Base-by-base conservation (phyloP, 1,284 basidiomycete species). In the Bondarzewia mesenterica region DNA sequence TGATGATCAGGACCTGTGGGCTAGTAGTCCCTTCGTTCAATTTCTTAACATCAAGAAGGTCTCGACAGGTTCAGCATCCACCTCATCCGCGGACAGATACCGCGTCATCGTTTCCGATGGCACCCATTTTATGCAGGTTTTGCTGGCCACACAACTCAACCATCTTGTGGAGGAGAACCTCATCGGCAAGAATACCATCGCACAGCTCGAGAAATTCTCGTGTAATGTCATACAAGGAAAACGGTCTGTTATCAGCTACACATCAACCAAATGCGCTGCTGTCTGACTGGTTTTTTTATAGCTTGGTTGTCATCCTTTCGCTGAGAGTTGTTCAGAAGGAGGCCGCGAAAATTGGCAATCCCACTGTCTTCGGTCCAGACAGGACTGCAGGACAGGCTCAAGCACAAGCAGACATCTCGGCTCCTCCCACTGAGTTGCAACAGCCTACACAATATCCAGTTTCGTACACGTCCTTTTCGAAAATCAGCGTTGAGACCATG, bases 141-240 rank as follows among this genome's bases (percentile, higher is more conserved):
- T 99, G 96, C 75, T 99, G 36, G 91, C 93, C 4, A 96, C 94
- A 0, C 89, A 93, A 63, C 76, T 94, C 46, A 97, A 97, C 60
- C 59, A 75, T 16, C 68, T 91, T 53, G 83, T 96, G 27, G 75
- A 85, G 21, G 73, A 80, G 1, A 78, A 82, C n/a, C 60, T 73
- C 8, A 72, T 99, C 42, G 67, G 72, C 44, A 90, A 87, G 61
- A 75, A 91, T 60, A 75, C 82, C 1, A 71, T 99, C 43, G 78
- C 89, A 46, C 74, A 79, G 45, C 68, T 97, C 38, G 82, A 84
- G 50, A 84, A 80, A 59, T 83, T 90, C 60, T 86, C 90, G 3
- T 86, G 85, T 61, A 97, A 95, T 64, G 73, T 77, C 49, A 85
- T 98, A 0, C 86, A 93, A 62, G 83, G 80, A 22, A 88, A 89